A percentile compares a stretch with the other conserved stretches of the same genome.
Conservation (phyloP, 2,329 filamentous ascomycete genomes). For the Fusarium mundagurra region DNA sequence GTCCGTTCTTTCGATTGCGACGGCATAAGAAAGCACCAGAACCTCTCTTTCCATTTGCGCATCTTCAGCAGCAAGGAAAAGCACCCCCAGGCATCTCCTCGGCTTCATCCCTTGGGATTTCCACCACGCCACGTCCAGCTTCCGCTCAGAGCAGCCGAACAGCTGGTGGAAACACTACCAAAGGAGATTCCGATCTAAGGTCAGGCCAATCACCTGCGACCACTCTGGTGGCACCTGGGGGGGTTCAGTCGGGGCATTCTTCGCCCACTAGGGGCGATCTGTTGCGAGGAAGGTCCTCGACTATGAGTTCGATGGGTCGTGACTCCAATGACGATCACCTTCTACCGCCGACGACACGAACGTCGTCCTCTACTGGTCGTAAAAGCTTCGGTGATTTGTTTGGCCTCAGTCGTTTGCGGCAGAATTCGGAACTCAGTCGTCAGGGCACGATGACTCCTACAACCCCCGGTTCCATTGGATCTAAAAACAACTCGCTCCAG, state of each 20-base stretch:
- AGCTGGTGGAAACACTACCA: constrained; percentile 31
- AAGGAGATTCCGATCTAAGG: constrained; percentile 27
- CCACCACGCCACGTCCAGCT: constrained; percentile 48
- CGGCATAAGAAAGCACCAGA: constrained; percentile 78
- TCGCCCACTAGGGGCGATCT: constrained; percentile 70
- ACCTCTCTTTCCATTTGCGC: constrained; percentile 84
- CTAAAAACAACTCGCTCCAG: constrained; percentile 86
- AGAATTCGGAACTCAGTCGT: constrained; percentile 79
- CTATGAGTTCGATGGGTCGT: constrained; percentile 83
- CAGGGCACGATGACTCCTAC: constrained; percentile 75
- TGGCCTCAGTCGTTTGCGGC: constrained; percentile 78
- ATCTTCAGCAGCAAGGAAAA: constrained; percentile 78
- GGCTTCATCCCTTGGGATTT: constrained; percentile 53
- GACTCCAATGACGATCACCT: constrained; percentile 77
- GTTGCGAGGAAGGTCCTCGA: constrained; percentile 84
- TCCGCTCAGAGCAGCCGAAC: constrained; percentile 48
- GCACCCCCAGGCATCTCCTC: constrained; percentile 51
- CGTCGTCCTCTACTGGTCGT: constrained; percentile 87
- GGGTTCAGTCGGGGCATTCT: constrained; percentile 69
- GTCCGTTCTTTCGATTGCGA: constrained; percentile 83
- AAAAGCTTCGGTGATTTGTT: constrained; percentile 95
- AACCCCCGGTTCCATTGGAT: constrained; percentile 75
- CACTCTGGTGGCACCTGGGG: constrained; percentile 55
- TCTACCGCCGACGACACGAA: constrained; percentile 73
- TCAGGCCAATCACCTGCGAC: constrained; percentile 56